Conservation (phyloP, 257 asterid genomes). For the Osmanthus fragrans region DNA sequence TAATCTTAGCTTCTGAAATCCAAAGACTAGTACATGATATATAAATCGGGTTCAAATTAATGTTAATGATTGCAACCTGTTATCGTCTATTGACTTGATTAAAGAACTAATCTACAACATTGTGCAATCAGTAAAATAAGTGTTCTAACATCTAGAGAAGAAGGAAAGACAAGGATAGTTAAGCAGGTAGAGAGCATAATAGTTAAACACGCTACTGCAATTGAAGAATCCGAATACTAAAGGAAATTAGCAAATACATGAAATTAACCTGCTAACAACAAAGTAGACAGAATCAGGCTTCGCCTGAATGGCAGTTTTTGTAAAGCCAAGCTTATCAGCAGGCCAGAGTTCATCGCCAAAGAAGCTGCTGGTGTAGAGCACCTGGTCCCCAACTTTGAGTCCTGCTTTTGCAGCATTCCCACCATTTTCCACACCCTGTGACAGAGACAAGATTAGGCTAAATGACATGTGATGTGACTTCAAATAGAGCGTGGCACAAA, state of each 20-base stretch:
- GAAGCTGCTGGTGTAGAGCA: conserved; percentile 94
- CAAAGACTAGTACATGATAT: not conserved
- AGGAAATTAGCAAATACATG: not conserved
- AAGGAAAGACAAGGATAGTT: not conserved
- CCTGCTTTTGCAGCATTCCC: conserved; percentile 99
- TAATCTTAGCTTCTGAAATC: too few relatives aligned
- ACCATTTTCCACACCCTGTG: conserved; percentile 76
- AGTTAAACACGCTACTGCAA: not conserved
- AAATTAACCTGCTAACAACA: conserved; percentile 77
- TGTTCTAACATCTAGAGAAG: not conserved
- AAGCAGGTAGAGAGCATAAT: not conserved
- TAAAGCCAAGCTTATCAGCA: conserved; percentile 95
- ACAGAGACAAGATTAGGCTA: not conserved
- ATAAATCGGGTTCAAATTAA: too few relatives aligned
- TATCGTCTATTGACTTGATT: not conserved
- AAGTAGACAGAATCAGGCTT: conserved; percentile 93
- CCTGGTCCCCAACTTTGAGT: conserved; percentile 89
- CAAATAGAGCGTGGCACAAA: not conserved
- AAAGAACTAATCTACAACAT: not conserved
- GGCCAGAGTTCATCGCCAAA: conserved; percentile 99
- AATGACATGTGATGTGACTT: not conserved
- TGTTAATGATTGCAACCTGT: not conserved
- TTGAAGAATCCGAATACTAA: not conserved
- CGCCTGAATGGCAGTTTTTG: conserved; percentile 95
- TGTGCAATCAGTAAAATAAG: not conserved